These are phyloP conservation scores for Nemania abortiva DNA, from an alignment of 2,329 filamentous ascomycete species.

Conservation along the genomic window DNA sequence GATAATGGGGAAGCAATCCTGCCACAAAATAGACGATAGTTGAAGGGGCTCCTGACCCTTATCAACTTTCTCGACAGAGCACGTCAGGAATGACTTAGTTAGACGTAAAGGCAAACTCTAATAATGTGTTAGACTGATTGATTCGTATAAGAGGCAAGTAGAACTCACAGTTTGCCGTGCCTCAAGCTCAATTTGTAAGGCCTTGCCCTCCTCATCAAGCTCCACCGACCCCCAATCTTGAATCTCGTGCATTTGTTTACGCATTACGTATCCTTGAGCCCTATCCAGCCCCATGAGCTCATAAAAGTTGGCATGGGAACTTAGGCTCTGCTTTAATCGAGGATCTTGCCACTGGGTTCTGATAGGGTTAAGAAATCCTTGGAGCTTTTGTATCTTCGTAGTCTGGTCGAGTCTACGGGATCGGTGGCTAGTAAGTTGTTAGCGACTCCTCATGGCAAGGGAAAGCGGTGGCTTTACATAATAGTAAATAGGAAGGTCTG, in stretches of 20 bases:
- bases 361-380: slow-evolving; percentile 84
- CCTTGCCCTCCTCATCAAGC: slow-evolving; percentile 82
- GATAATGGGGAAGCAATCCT: slow-evolving; percentile 82
- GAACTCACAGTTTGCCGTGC: slow-evolving; percentile 74
- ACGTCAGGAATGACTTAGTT: slow-evolving; percentile 92
- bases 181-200: slow-evolving; percentile 82
- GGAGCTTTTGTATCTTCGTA: slow-evolving; percentile 78
- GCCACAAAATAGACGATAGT: slow-evolving; percentile 85
- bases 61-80: slow-evolving; percentile 89
- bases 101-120: slow-evolving; percentile 81
- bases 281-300: slow-evolving; percentile 81
- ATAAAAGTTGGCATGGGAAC: slow-evolving; percentile 83
- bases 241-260: slow-evolving; percentile 78
- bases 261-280: slow-evolving; percentile 82
- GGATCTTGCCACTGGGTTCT: slow-evolving; percentile 82
- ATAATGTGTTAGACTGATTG: slow-evolving; percentile 1
- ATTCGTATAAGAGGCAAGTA: not conserved
- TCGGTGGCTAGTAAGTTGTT: slow-evolving; percentile 72
- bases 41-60: slow-evolving; percentile 79
- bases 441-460: slow-evolving; percentile 1
- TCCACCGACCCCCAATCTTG: slow-evolving; percentile 84
- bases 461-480: slow-evolving; percentile 64
- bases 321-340: slow-evolving; percentile 75
- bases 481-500: slow-evolving; percentile 95
- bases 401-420: slow-evolving; percentile 78